phyloP scores from a whole-genome alignment of 2,329 filamentous ascomycete species.

The Ceratocystis harringtonii region DNA sequence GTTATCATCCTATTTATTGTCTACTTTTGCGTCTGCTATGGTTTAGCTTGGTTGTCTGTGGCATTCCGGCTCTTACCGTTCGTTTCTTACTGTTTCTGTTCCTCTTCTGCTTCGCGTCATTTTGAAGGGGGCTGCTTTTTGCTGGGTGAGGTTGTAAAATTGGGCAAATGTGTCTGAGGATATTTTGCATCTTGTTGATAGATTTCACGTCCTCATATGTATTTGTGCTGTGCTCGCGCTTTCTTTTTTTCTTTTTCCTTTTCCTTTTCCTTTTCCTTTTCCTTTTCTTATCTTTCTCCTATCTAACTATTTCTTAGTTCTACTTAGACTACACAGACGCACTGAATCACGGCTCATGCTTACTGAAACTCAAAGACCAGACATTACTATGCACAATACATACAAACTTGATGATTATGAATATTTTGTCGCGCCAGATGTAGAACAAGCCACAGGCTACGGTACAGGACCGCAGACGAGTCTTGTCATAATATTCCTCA shows the following conservation, averaged over 20 bases:
- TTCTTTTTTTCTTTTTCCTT: not conserved
- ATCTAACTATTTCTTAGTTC: not conserved
- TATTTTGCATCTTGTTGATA: slow-evolving; percentile 3
- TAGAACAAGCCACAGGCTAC: too few relatives aligned
- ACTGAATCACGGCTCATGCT: slow-evolving; percentile 1
- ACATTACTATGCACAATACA: too few relatives aligned
- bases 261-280: not conserved
- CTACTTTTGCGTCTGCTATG: too few relatives aligned
- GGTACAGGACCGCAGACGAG: too few relatives aligned
- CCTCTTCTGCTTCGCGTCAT: not conserved
- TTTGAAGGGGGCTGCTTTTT: not conserved
- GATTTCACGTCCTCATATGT: not conserved
- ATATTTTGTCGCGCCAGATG: too few relatives aligned
- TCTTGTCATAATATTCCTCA: too few relatives aligned
- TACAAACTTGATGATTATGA: too few relatives aligned
- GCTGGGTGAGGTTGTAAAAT: not conserved
- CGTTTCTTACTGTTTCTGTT: not conserved
- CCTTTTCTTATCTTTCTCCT: not conserved
- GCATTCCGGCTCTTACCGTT: not conserved
- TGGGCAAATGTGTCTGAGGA: not conserved
- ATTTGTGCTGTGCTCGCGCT: not conserved
- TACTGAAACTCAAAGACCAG: not conserved
- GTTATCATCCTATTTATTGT: too few relatives aligned
- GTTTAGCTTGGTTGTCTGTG: too few relatives aligned
- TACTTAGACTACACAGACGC: slow-evolving; percentile 2